Base-by-base conservation (phyloP, 2,329 filamentous ascomycete genomes). In the Fusarium compactum region DNA sequence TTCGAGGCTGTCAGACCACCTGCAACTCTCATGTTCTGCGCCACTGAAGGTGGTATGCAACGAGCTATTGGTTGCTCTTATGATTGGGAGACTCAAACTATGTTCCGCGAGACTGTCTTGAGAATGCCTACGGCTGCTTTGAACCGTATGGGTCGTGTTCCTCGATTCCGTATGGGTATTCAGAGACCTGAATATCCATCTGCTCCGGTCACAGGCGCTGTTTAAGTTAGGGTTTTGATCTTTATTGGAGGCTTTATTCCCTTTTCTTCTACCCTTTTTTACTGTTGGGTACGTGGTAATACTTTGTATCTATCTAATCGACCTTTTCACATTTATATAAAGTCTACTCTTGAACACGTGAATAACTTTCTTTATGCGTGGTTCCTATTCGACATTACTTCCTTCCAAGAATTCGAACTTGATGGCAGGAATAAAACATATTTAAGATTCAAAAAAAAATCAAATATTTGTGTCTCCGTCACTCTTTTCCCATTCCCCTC, bases 1-100 rank as follows among this genome's bases (percentile, higher is more conserved):
- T 81, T 81, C 24, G 72, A 80, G 41, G 78, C 79, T 3, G 74
- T 70, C 25, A 56, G 71, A 16, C 74, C 74, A 8, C 74, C 74
- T 0, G 67, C 62, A 5, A 73, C 74, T 18, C 70, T 76, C 52
- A 75, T 76, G 72, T 74, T 76, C 60, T 76, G 74, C 43, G 74
- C 74, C 8, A 67, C 71, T 1, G 74, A 76, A 53, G 74, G 74
- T 5, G 74, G 74, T 18, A 76, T 76, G 74, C 72, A 76, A 63
- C 67, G 74, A 32, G 74, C 71, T 14, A 60, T 76, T 14, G 72
- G 72, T 12, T 76, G 72, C 48, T 76, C 74, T 5, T 76, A 75
- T 46, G 71, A 76, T 29, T 76, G 72, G 74, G 71, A 74, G 52
- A 75, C 69, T 8, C 68, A 73, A 46, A 76, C 74, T 2, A 73